phyloP scores from a whole-genome alignment of 371 early-diverging fungal species.

The Apophysomyces elegans region DNA sequence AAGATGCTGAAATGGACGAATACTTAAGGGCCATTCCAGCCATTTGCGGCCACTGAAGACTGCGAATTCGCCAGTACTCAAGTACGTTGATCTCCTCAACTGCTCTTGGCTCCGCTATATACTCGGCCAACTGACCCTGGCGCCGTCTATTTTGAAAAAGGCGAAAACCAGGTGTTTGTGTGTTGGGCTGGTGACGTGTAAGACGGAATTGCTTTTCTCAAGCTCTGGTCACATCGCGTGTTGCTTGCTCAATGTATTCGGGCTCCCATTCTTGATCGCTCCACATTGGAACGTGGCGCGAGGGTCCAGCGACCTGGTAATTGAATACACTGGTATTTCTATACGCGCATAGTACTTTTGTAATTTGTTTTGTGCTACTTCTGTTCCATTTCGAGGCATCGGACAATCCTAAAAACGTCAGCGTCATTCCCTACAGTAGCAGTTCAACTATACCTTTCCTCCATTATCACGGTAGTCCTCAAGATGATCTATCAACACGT shows the following conservation, averaged over 20 bases:
- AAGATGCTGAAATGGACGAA: no score
- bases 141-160: not conserved
- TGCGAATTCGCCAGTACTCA: no score
- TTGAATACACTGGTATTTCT: conserved; percentile 16
- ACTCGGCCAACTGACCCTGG: not conserved
- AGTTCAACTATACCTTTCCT: not conserved
- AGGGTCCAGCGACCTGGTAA: conserved; percentile 28
- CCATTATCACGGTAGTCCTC: not conserved
- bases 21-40: no score
- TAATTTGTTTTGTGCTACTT: conserved; percentile 16
- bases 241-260: not conserved
- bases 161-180: not conserved
- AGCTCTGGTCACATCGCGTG: not conserved
- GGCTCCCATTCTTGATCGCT: not conserved
- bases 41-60: no score
- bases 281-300: conserved; percentile 25
- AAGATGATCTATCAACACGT: conserved; percentile 16
- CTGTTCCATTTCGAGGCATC: not conserved
- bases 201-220: not conserved
- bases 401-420: not conserved
- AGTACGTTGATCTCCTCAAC: no score
- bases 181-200: not conserved
- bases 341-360: conserved; percentile 9
- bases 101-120: not conserved
- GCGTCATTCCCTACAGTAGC: not conserved